These are phyloP conservation scores for Cyclostephanos invisitatus DNA, from an alignment of 108 stramenopile species.

Conservation along the genomic window DNA sequence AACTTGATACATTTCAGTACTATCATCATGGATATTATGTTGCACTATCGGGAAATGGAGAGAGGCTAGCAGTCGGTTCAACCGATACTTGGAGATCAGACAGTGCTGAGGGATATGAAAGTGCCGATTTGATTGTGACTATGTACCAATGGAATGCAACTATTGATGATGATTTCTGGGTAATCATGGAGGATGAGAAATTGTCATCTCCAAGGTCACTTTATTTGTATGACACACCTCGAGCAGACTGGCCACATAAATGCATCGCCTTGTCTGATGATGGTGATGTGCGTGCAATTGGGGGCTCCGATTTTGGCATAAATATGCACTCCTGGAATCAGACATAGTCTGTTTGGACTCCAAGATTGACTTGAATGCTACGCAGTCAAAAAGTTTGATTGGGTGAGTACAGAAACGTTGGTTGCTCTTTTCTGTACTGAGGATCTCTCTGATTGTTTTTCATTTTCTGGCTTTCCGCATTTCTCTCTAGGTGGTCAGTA, in stretches of 20 bases:
- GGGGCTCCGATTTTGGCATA: background rate
- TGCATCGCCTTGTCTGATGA: background rate
- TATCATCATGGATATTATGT: too few relatives aligned
- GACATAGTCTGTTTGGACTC: background rate
- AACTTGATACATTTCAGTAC: too few relatives aligned
- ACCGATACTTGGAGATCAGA: too few relatives aligned
- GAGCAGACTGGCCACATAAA: background rate
- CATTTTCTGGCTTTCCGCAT: background rate
- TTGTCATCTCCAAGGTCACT: background rate
- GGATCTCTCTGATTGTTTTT: background rate
- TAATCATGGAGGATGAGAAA: too few relatives aligned
- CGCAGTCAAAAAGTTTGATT: background rate
- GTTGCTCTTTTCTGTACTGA: background rate
- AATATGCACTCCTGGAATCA: background rate
- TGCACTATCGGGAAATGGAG: too few relatives aligned
- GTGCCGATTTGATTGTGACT: too few relatives aligned
- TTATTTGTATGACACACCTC: background rate
- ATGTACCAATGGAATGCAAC: too few relatives aligned
- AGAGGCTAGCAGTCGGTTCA: too few relatives aligned
- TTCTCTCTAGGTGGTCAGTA: background rate
- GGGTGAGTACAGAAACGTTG: background rate
- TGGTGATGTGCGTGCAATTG: background rate
- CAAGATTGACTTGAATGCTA: background rate
- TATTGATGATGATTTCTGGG: too few relatives aligned
- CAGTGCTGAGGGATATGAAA: too few relatives aligned